phyloP scores from a whole-genome alignment of 768 basidiomycete genomes.

The Rickenella mellea region DNA sequence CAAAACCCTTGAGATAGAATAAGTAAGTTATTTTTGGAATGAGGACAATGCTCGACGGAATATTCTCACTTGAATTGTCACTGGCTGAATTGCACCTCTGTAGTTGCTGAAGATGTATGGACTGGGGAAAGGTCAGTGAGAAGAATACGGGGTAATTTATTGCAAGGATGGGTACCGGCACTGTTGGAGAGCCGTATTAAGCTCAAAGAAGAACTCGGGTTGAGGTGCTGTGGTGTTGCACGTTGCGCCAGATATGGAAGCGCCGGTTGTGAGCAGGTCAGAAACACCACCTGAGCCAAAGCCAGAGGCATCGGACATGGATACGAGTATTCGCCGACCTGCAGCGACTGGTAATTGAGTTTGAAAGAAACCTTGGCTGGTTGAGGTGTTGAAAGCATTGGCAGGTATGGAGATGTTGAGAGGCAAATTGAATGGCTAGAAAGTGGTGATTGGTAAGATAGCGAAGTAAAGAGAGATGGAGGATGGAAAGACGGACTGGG shows the following conservation, averaged over 20 bases:
- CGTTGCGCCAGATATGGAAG: slow-evolving; percentile 26
- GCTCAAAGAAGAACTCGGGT: slow-evolving; percentile 35
- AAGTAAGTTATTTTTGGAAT: neutral
- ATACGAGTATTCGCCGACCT: slow-evolving; percentile 35
- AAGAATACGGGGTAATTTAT: slow-evolving; percentile 3
- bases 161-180: slow-evolving; percentile 37
- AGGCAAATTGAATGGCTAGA: slow-evolving; percentile 44
- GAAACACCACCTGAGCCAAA: slow-evolving; percentile 59
- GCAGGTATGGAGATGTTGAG: slow-evolving; percentile 45
- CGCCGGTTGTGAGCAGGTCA: slow-evolving; percentile 35
- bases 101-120: slow-evolving; percentile 31
- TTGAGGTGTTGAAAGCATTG: slow-evolving; percentile 31
- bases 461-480: neutral
- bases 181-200: slow-evolving; percentile 47
- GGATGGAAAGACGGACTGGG: slow-evolving; percentile 32
- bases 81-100: slow-evolving; percentile 36
- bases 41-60: neutral
- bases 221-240: slow-evolving; percentile 44
- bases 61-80: slow-evolving; percentile 40
- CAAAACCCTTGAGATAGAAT: slow-evolving; percentile 34
- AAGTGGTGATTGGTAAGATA: slow-evolving; percentile 5
- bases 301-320: slow-evolving; percentile 67
- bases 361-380: slow-evolving; percentile 45
- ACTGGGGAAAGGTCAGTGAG: slow-evolving; percentile 4
- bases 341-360: slow-evolving; percentile 31